phyloP scores from a whole-genome alignment of 1,139 yeast species.

The Lizanozyma gosingica region DNA sequence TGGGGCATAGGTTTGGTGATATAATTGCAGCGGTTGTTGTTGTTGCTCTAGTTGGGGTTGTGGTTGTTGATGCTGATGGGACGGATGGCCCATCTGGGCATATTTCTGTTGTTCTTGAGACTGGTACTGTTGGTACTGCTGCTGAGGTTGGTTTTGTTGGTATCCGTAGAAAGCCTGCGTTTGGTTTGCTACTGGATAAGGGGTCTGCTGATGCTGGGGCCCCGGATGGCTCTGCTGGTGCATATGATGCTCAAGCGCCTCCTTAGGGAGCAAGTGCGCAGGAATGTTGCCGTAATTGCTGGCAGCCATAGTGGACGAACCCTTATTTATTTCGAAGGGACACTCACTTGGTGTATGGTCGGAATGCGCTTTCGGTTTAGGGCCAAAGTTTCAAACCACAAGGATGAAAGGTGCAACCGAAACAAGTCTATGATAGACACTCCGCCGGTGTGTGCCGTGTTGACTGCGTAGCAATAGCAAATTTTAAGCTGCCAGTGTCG shows the following conservation, averaged over 20 bases:
- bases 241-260: constrained; percentile 6
- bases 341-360: too few species aligned
- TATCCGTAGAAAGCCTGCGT: constrained; percentile 7
- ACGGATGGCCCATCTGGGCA: too few species aligned
- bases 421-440: too few species aligned
- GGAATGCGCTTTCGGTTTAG: too few species aligned
- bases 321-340: too few species aligned
- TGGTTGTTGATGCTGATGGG: constrained; percentile 5
- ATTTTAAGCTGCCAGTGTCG: too few species aligned
- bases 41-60: constrained; percentile 1
- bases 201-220: constrained; percentile 5
- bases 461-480: too few species aligned
- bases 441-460: too few species aligned
- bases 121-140: constrained; percentile 5
- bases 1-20: constrained; percentile 21
- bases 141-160: constrained; percentile 6
- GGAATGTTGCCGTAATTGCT: constrained; percentile 7
- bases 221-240: constrained; percentile 2
- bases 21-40: constrained; percentile 12
- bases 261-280: constrained; percentile 12
- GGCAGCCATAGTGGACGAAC: neutral
- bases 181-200: constrained; percentile 3
- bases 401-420: too few species aligned
- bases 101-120: constrained; percentile 7
- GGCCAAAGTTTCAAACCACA: too few species aligned